Percentiles rank a stretch among this genome's conserved stretches.
These are phyloP conservation scores for Sclerotinia sclerotiorum DNA, from an alignment of 2,329 filamentous ascomycete species.

Conservation along the genomic window DNA sequence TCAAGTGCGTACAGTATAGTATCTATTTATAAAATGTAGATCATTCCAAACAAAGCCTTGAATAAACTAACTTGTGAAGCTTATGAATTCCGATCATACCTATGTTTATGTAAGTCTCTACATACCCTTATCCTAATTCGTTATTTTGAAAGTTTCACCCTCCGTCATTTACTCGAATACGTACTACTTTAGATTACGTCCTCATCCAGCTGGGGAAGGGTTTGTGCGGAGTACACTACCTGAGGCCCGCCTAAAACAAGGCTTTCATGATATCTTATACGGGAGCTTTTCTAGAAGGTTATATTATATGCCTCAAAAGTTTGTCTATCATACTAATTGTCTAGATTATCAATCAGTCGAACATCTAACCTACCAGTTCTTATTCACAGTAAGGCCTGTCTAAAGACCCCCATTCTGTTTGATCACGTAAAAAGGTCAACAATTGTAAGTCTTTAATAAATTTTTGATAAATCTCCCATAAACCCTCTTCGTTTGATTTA, in stretches of 20 bases:
- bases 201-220: background rate
- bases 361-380: background rate
- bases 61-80: too few relatives aligned
- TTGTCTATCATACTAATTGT: background rate
- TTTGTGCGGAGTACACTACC: background rate
- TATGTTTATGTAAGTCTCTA: background rate
- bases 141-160: background rate
- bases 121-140: background rate
- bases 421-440: background rate
- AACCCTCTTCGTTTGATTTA: constrained; percentile 16
- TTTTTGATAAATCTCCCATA: constrained; percentile 5
- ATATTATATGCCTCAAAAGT: background rate
- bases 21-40: constrained; percentile 4
- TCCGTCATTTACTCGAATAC: background rate
- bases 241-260: background rate
- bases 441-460: constrained; percentile 3
- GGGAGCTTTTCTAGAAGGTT: background rate
- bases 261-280: background rate
- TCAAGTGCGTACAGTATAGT: too few relatives aligned
- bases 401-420: background rate
- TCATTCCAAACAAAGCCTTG: background rate
- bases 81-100: background rate
- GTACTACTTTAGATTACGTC: background rate
- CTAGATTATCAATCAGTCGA: background rate
- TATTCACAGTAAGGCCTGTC: background rate